phyloP scores from a whole-genome alignment of 179 eudicot genomes.

The Camellia oleifera region DNA sequence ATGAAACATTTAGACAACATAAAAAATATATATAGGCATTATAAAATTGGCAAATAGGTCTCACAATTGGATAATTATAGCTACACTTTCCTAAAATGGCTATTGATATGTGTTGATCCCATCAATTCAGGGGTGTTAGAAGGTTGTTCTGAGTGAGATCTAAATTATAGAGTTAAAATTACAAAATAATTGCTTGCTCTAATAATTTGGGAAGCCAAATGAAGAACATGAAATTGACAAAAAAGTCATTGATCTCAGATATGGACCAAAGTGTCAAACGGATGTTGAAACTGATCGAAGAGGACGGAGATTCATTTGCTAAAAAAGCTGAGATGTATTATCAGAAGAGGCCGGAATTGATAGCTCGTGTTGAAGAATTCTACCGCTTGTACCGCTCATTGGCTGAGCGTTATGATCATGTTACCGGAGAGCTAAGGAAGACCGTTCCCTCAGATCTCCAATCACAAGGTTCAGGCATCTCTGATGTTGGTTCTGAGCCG shows the following conservation, averaged over 20 bases:
- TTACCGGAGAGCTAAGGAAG: conserved; percentile 62
- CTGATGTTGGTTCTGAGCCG: conserved; percentile 60
- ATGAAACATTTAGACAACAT: not conserved
- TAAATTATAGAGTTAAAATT: not conserved
- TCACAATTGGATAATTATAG: not conserved
- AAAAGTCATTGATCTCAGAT: conserved; percentile 44
- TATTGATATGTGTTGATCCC: not conserved
- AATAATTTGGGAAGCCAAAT: conserved; percentile 11
- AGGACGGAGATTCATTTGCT: conserved; percentile 60
- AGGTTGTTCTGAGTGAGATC: not conserved
- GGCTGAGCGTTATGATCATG: conserved; percentile 53
- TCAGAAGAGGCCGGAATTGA: conserved; percentile 47
- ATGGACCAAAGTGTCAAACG: conserved; percentile 59
- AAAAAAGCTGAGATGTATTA: conserved; percentile 56
- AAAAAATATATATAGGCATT: not conserved
- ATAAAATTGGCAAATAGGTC: not conserved
- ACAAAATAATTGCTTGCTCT: conserved; percentile 4
- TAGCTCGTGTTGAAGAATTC: conserved; percentile 49
- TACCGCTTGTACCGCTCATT: conserved; percentile 50
- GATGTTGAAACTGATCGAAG: conserved; percentile 56
- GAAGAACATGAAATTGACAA: conserved; percentile 18
- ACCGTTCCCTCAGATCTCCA: conserved; percentile 67
- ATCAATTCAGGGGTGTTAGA: not conserved
- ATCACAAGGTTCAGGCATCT: conserved; percentile 61
- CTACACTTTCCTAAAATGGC: not conserved